A percentile compares a stretch with the other conserved stretches of the same genome.
phyloP scores from a whole-genome alignment of 176 grass and related monocot genomes.

The Triticum timopheevii region DNA sequence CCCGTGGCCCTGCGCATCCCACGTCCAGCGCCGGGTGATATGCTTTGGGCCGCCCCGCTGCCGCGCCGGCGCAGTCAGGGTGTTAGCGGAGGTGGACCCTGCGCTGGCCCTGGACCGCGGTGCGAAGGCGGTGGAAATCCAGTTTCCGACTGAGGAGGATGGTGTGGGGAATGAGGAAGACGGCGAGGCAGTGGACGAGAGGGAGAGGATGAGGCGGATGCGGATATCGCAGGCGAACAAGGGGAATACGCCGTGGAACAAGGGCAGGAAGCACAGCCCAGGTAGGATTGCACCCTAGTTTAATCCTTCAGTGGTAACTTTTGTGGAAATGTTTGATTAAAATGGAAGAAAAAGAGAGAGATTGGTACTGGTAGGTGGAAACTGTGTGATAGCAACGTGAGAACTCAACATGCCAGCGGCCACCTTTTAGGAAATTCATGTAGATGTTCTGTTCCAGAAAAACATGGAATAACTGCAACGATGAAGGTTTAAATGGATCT shows the following conservation, averaged over 20 bases:
- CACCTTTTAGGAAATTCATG: not conserved
- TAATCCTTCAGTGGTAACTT: not conserved
- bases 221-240: conserved; percentile 91
- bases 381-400: conserved; percentile 4
- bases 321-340: not conserved
- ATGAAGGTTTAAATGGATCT: not conserved
- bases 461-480: not conserved
- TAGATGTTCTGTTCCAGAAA: not conserved
- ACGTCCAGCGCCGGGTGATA: conserved; percentile 2
- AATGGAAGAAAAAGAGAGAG: not conserved
- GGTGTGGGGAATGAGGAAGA: not conserved
- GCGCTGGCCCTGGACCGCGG: not conserved
- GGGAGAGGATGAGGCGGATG: conserved; percentile 68
- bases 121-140: not conserved
- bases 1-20: conserved; percentile 20
- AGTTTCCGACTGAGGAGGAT: not conserved
- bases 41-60: conserved; percentile 4
- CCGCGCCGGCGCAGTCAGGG: not conserved
- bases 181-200: conserved; percentile 50
- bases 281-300: conserved; percentile 34
- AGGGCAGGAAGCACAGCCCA: conserved; percentile 86
- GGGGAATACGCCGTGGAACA: conserved; percentile 96
- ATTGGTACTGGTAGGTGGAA: not conserved
- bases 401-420: not conserved
- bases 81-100: conserved; percentile 6